phyloP scores from a whole-genome alignment of 768 basidiomycete species.

The Hygrocybe coccinea region DNA sequence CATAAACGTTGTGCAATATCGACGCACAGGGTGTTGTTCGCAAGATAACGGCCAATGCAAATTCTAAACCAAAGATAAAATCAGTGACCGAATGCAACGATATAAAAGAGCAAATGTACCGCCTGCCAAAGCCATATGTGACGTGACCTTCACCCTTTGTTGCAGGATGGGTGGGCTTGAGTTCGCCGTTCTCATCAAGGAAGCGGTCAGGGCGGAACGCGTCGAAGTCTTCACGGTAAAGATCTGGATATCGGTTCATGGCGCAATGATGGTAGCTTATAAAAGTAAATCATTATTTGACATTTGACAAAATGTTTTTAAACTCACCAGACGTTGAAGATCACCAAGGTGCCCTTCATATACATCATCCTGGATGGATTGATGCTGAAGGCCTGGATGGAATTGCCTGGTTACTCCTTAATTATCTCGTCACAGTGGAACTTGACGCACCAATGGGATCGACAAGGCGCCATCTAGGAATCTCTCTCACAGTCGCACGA shows the following conservation, averaged over 20 bases:
- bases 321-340: slow-evolving; percentile 14
- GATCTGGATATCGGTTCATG: slow-evolving; percentile 24
- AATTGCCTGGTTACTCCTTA: no score
- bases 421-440: neutral
- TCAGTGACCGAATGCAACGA: neutral
- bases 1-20: slow-evolving; percentile 29
- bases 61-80: slow-evolving; percentile 16
- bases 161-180: no score
- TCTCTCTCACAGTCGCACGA: slow-evolving; percentile 22
- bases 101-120: no score
- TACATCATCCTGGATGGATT: neutral
- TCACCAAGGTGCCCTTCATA: slow-evolving; percentile 11
- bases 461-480: slow-evolving; percentile 15
- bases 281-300: slow-evolving; percentile 9
- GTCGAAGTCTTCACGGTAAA: slow-evolving; percentile 8
- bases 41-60: slow-evolving; percentile 31
- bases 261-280: slow-evolving; percentile 5
- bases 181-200: no score
- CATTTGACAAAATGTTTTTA: slow-evolving; percentile 3
- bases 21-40: slow-evolving; percentile 26
- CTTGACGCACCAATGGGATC: slow-evolving; percentile 11
- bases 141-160: no score
- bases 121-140: no score
- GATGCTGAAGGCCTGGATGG: neutral
- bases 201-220: no score